A percentile compares a stretch with the other conserved stretches of the same genome.
Conservation (phyloP, 306 rosid genomes). For the Sicyos baderoa region DNA sequence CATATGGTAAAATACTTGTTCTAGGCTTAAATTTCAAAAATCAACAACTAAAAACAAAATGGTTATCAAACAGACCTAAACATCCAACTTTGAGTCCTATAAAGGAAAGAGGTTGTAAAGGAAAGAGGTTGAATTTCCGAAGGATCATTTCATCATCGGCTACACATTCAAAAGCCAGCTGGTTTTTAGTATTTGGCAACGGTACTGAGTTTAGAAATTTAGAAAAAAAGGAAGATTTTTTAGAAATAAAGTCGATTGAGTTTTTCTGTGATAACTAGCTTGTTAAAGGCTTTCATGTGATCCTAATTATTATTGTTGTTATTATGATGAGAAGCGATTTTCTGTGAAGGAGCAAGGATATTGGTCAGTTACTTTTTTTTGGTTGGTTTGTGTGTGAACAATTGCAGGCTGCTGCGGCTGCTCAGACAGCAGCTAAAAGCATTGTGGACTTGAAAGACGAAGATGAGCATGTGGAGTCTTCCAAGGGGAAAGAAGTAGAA, state of each 20-base stretch:
- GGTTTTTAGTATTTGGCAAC: too few relatives aligned
- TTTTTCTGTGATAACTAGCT: not conserved
- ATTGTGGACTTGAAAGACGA: conserved; percentile 46
- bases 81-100: too few relatives aligned
- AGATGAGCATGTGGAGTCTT: conserved; percentile 45
- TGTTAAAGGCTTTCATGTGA: not conserved
- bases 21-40: too few relatives aligned
- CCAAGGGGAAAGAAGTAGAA: conserved; percentile 47
- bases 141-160: too few relatives aligned
- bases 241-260: not conserved
- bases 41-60: too few relatives aligned
- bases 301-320: not conserved
- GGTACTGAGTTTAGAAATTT: not conserved
- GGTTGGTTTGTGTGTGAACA: not conserved
- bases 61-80: too few relatives aligned
- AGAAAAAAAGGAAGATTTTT: too few relatives aligned
- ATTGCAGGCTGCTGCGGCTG: conserved; percentile 78
- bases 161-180: too few relatives aligned
- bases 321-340: not conserved
- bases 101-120: too few relatives aligned
- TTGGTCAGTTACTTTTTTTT: not conserved
- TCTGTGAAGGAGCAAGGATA: not conserved
- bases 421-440: conserved; percentile 84
- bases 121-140: too few relatives aligned
- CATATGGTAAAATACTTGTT: too few relatives aligned